Conservation (phyloP, 2,329 filamentous ascomycete species). For the Nemania sp. region DNA sequence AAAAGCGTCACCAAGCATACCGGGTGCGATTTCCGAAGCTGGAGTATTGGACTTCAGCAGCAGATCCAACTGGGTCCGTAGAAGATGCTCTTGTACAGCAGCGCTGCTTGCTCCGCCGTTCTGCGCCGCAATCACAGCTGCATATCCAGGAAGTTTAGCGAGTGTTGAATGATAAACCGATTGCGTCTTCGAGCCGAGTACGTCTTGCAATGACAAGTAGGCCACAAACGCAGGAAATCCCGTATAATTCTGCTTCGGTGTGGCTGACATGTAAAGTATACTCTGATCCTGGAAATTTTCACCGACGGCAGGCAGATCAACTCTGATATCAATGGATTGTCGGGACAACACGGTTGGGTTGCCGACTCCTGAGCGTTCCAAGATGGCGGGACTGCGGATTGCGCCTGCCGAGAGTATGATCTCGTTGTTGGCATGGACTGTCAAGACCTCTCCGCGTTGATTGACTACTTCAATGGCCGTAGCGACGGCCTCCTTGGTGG, state of each 20-base stretch:
- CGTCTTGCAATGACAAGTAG: slow-evolving; percentile 14
- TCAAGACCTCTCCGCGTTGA: slow-evolving; percentile 12
- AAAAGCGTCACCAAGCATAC: slow-evolving; percentile 3
- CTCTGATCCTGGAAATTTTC: slow-evolving; percentile 17
- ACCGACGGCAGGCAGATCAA: slow-evolving; percentile 16
- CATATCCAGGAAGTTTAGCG: slow-evolving; percentile 15
- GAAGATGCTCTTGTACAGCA: slow-evolving; percentile 16
- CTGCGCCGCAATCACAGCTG: slow-evolving; percentile 17
- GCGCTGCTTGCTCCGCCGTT: slow-evolving; percentile 16
- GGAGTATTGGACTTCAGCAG: slow-evolving; percentile 15
- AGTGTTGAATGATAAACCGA: slow-evolving; percentile 13
- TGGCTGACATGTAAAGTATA: slow-evolving; percentile 11
- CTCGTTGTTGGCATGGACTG: slow-evolving; percentile 12
- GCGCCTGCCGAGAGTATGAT: slow-evolving; percentile 19
- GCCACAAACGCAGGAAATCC: slow-evolving; percentile 17
- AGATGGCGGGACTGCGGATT: slow-evolving; percentile 16
- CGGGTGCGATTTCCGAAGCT: slow-evolving; percentile 15
- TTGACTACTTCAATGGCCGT: slow-evolving; percentile 17
- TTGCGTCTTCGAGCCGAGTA: slow-evolving; percentile 11
- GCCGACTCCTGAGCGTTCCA: slow-evolving; percentile 15
- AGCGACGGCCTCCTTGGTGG: slow-evolving; percentile 10
- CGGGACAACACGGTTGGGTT: slow-evolving; percentile 15
- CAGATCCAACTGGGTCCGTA: slow-evolving; percentile 12
- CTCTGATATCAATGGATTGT: slow-evolving; percentile 14
- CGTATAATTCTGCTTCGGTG: slow-evolving; percentile 13